Evolutionary conservation across 345 rosid genomes (phyloP).

Genomic region (Hypericum androsaemum): DNA sequence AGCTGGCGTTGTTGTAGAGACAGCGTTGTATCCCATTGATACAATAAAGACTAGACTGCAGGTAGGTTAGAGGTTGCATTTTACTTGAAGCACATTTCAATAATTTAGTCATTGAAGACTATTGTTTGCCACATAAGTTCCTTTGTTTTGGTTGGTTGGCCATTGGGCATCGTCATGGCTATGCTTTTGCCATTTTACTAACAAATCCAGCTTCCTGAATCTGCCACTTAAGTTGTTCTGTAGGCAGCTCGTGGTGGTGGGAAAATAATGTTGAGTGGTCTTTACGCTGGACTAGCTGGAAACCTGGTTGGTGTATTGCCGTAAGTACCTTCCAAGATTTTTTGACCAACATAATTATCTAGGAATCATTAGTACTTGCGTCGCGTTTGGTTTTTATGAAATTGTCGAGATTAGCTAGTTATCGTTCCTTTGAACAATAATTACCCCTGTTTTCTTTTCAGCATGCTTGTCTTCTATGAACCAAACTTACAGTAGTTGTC

Average conservation of each 20-base stretch:
- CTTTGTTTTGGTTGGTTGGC: conserved; percentile 2
- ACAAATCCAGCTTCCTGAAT: conserved; percentile 2
- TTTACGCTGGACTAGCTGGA: conserved; percentile 92
- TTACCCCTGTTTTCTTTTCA: too few species aligned
- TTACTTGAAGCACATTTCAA: too few species aligned
- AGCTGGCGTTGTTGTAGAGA: conserved; percentile 93
- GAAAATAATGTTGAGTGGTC: conserved; percentile 66
- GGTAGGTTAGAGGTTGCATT: conserved; percentile 35
- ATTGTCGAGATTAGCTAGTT: too few species aligned
- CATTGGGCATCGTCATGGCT: background rate
- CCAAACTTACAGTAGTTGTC: too few species aligned
- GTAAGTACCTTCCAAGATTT: conserved; percentile 35
- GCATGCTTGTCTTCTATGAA: too few species aligned
- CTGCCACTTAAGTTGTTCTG: background rate
- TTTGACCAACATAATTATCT: too few species aligned
- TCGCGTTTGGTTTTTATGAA: too few species aligned
- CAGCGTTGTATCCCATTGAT: conserved; percentile 89
- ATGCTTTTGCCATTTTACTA: background rate
- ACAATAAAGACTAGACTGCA: conserved; percentile 92
- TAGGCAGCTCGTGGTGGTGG: conserved; percentile 90
- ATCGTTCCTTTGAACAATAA: too few species aligned
- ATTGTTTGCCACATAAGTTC: too few species aligned
- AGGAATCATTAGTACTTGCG: too few species aligned
- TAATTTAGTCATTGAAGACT: too few species aligned
- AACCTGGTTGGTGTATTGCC: conserved; percentile 91